Evolutionary conservation across 768 basidiomycete genomes (phyloP).

Genomic region (Chalciporus piperatus): DNA sequence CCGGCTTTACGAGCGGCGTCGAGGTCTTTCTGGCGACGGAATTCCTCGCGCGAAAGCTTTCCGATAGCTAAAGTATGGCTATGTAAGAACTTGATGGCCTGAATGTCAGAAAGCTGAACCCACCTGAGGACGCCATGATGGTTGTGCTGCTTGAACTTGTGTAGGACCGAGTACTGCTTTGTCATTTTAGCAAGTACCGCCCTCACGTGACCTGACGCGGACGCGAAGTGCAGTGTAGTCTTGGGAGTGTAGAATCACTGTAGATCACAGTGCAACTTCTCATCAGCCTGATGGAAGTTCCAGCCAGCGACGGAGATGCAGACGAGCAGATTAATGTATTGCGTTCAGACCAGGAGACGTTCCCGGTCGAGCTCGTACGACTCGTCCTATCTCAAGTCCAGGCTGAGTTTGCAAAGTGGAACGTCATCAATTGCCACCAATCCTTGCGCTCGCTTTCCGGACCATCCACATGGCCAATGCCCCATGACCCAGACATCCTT

Average conservation of each 20-base stretch:
- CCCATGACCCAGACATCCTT: constrained; percentile 9
- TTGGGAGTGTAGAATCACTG: too few species aligned
- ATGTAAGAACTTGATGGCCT: not conserved
- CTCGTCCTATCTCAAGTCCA: constrained; percentile 20
- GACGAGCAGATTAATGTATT: constrained; percentile 11
- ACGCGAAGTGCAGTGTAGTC: too few species aligned
- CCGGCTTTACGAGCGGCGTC: constrained; percentile 98
- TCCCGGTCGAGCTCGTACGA: constrained; percentile 13
- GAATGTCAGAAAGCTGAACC: not conserved
- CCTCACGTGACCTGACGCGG: constrained; percentile 1
- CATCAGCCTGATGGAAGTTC: not conserved
- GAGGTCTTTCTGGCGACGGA: constrained; percentile 91
- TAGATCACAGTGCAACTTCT: not conserved
- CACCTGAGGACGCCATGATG: constrained; percentile 27
- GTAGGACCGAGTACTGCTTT: too few species aligned
- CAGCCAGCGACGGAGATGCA: constrained; percentile 3
- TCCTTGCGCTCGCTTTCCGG: constrained; percentile 12
- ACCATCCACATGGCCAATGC: constrained; percentile 15
- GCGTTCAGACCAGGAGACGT: not conserved
- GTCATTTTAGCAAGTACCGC: not conserved
- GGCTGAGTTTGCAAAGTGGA: constrained; percentile 24
- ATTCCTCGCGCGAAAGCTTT: constrained; percentile 93
- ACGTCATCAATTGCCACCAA: constrained; percentile 11
- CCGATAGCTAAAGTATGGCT: constrained; percentile 44
- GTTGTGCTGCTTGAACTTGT: too few species aligned